Conservation (phyloP, 768 basidiomycete species). For the Trichaptum fuscoviolaceum region DNA sequence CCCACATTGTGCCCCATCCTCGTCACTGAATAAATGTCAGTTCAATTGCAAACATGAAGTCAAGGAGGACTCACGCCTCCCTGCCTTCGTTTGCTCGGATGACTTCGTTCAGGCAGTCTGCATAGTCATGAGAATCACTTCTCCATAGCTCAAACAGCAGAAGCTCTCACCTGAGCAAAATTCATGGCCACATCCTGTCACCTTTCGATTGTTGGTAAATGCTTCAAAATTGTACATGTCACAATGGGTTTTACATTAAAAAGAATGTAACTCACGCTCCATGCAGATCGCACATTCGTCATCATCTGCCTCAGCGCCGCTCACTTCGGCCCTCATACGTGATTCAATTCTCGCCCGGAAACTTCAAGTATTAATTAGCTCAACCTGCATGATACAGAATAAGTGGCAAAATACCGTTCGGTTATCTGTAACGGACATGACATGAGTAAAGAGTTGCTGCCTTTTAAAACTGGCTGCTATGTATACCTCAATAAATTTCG, state of each 20-base stretch:
- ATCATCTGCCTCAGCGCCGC: slow-evolving; percentile 13
- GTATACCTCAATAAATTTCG: neutral
- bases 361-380: neutral
- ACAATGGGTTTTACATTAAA: neutral
- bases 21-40: slow-evolving; percentile 3
- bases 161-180: slow-evolving; percentile 50
- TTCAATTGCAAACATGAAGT: neutral
- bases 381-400: neutral
- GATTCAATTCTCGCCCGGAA: neutral
- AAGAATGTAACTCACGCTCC: slow-evolving; percentile 40
- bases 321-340: slow-evolving; percentile 5
- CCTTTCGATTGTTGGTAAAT: slow-evolving; percentile 46
- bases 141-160: neutral
- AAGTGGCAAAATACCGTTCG: neutral
- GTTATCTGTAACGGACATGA: neutral
- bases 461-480: neutral
- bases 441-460: neutral
- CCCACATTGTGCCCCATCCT: slow-evolving; percentile 1
- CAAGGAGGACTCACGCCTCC: neutral
- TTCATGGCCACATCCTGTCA: slow-evolving; percentile 65
- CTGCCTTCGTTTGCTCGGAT: neutral
- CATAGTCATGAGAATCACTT: neutral
- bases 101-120: neutral
- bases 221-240: slow-evolving; percentile 26
- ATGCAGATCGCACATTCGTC: slow-evolving; percentile 58